phyloP scores from a whole-genome alignment of 371 early-diverging fungal genomes.

The Parasitella parasitica region DNA sequence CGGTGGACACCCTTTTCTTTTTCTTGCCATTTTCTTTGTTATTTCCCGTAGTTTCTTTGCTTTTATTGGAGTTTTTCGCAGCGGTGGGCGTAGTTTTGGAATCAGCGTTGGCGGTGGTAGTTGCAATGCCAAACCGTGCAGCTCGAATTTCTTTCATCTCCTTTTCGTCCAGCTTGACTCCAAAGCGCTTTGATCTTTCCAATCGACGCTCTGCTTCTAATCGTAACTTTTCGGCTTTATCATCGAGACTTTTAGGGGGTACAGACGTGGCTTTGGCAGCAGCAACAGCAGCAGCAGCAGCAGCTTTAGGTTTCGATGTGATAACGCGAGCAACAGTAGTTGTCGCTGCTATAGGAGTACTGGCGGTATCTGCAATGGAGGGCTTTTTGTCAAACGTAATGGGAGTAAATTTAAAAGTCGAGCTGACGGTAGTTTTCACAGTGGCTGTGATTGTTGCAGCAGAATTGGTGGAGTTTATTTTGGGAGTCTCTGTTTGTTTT shows the following conservation, averaged over 20 bases:
- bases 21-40: background rate
- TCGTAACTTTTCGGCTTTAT: conserved; percentile 9
- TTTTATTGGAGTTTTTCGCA: too few relatives aligned
- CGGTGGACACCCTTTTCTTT: background rate
- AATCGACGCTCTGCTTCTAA: conserved; percentile 13
- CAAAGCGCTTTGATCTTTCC: conserved; percentile 60
- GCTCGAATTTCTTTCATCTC: conserved; percentile 45
- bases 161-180: conserved; percentile 41
- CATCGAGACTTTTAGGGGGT: background rate
- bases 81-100: background rate
- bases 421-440: background rate
- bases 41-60: background rate
- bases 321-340: background rate
- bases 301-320: background rate
- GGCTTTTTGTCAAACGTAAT: conserved; percentile 37
- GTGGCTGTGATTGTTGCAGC: background rate
- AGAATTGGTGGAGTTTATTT: background rate
- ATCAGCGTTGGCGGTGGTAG: background rate
- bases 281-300: background rate
- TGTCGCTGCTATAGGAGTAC: background rate
- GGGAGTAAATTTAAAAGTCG: conserved; percentile 41
- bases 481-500: background rate
- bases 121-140: conserved; percentile 31
- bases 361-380: background rate
- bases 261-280: background rate